These are phyloP conservation scores for Macrolepiota fuliginosa DNA, from an alignment of 768 basidiomycete genomes.

Conservation along the genomic window DNA sequence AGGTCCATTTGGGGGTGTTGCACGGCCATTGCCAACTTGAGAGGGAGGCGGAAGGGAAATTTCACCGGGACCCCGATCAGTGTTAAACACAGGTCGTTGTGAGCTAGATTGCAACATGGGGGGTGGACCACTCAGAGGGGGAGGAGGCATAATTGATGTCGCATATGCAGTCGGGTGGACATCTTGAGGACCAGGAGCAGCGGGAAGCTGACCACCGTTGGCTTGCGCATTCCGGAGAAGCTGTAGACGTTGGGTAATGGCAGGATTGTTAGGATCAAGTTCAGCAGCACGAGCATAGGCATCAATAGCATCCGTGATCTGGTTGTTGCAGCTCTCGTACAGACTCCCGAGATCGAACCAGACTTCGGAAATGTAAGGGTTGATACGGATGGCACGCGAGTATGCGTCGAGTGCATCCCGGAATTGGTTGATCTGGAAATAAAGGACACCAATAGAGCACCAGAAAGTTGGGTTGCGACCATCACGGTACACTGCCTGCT, in stretches of 20 bases:
- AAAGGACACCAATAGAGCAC: conserved; percentile 98
- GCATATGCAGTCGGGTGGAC: conserved; percentile 96
- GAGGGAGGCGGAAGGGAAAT: conserved; percentile 63
- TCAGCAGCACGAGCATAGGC: conserved; percentile 95
- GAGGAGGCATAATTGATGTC: conserved; percentile 69
- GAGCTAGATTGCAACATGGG: conserved; percentile 54
- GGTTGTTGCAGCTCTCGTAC: conserved; percentile 98
- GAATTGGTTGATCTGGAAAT: conserved; percentile 99
- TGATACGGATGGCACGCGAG: conserved; percentile 97
- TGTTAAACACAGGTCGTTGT: conserved; percentile 56
- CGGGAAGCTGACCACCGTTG: conserved; percentile 71
- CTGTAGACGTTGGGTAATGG: conserved; percentile 78
- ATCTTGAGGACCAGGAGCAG: conserved; percentile 91
- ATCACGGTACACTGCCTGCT: conserved; percentile 98
- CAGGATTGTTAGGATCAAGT: conserved; percentile 82
- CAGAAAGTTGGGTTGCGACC: conserved; percentile 99
- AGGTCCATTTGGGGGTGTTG: conserved; percentile 52
- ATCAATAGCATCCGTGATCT: conserved; percentile 97
- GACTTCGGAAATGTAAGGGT: conserved; percentile 93
- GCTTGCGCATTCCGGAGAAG: conserved; percentile 79
- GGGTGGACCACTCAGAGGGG: conserved; percentile 65
- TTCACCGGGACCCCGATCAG: conserved; percentile 62
- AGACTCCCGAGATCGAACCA: conserved; percentile 98
- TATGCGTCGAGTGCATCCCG: conserved; percentile 98
- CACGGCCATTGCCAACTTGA: conserved; percentile 41